phyloP scores from a whole-genome alignment of 2,329 filamentous ascomycete genomes.

The Colletotrichum destructivum region DNA sequence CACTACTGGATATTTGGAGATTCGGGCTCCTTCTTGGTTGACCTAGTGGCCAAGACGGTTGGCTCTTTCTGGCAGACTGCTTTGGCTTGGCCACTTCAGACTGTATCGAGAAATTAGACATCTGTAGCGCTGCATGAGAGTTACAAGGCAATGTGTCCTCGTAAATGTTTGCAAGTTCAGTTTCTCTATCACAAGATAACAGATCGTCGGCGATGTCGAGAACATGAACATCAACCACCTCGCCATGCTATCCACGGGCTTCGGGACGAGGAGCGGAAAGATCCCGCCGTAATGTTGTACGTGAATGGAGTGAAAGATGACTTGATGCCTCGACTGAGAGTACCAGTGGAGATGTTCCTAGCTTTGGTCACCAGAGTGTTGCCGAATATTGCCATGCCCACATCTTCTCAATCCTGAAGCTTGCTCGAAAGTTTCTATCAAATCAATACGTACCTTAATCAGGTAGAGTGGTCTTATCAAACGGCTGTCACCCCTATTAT shows the following conservation, averaged over 20 bases:
- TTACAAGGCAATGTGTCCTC: too few relatives aligned
- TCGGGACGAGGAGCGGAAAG: background rate
- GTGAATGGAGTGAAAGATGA: constrained; percentile 6
- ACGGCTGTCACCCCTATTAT: too few relatives aligned
- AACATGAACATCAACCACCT: background rate
- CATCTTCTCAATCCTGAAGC: background rate
- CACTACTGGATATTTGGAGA: constrained; percentile 53
- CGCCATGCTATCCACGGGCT: background rate
- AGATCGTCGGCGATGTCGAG: too few relatives aligned
- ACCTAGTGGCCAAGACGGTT: constrained; percentile 51
- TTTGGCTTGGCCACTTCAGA: constrained; percentile 53
- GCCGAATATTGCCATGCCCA: constrained; percentile 7
- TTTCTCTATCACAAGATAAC: too few relatives aligned
- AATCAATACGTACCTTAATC: too few relatives aligned
- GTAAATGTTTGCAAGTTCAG: too few relatives aligned
- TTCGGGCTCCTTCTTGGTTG: constrained; percentile 51
- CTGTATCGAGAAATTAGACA: constrained; percentile 40
- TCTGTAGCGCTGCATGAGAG: background rate
- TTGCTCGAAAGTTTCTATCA: background rate
- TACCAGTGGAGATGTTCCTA: background rate
- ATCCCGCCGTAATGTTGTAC: background rate
- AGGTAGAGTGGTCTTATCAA: too few relatives aligned
- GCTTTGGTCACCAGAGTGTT: background rate
- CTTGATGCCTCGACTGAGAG: background rate
- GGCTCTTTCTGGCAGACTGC: constrained; percentile 53